phyloP scores from a whole-genome alignment of 306 rosid genomes.

The Corylus heterophylla region DNA sequence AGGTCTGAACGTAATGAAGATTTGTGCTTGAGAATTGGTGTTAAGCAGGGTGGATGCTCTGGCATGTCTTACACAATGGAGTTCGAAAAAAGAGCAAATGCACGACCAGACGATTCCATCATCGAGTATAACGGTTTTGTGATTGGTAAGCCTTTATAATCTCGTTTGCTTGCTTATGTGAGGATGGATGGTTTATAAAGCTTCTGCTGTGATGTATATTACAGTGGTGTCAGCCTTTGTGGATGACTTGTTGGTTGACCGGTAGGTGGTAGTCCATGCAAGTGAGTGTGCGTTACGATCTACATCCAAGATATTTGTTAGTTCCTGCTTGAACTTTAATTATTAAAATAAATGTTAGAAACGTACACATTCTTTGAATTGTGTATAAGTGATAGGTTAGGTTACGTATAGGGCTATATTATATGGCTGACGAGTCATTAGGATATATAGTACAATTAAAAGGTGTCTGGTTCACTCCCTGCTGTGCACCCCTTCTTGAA shows the following conservation, averaged over 20 bases:
- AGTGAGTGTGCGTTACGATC: neutral
- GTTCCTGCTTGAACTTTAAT: neutral
- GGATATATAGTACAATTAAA: too few relatives aligned
- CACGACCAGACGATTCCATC: slow-evolving; percentile 80
- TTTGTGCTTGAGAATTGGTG: slow-evolving; percentile 92
- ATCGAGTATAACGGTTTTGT: slow-evolving; percentile 79
- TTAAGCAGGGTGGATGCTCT: slow-evolving; percentile 98
- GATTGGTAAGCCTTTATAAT: slow-evolving; percentile 56
- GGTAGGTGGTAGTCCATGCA: neutral
- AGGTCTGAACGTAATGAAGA: slow-evolving; percentile 69
- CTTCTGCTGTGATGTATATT: neutral
- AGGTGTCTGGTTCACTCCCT: too few relatives aligned
- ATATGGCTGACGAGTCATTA: neutral
- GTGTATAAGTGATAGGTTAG: neutral
- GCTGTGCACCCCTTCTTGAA: too few relatives aligned
- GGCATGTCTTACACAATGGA: slow-evolving; percentile 98
- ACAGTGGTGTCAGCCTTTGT: neutral
- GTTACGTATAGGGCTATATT: neutral
- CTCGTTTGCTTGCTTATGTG: neutral
- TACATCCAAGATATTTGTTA: neutral
- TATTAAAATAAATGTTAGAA: neutral
- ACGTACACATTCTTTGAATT: neutral
- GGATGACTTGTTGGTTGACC: neutral
- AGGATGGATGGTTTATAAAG: neutral
- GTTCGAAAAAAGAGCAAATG: slow-evolving; percentile 68